Conservation (phyloP, 208 protist genomes). For the Trypanosoma rangeli region DNA sequence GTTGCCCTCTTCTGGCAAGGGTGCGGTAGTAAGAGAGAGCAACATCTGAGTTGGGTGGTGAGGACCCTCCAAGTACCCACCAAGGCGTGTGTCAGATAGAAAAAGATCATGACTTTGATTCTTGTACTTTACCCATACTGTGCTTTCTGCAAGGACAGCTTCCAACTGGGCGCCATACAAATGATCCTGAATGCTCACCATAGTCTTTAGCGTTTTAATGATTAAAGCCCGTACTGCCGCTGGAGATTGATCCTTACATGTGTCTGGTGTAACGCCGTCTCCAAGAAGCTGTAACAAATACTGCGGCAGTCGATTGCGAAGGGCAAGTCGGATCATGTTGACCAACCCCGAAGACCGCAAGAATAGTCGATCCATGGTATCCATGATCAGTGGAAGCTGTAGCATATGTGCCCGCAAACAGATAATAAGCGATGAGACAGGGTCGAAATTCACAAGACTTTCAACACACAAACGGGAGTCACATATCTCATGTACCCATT, state of each 20-base stretch:
- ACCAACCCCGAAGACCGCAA: conserved; percentile 35
- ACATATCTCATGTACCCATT: conserved; percentile 60
- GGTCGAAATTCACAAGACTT: conserved; percentile 39
- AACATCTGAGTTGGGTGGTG: conserved; percentile 23
- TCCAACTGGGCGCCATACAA: conserved; percentile 37
- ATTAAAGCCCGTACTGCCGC: conserved; percentile 78
- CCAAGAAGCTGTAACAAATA: conserved; percentile 66
- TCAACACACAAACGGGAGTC: conserved; percentile 62
- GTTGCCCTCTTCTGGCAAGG: not conserved
- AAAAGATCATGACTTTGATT: conserved; percentile 92
- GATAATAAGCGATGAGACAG: conserved; percentile 43
- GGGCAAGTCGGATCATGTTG: conserved; percentile 30
- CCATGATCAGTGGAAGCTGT: conserved; percentile 43
- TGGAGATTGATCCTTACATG: conserved; percentile 32
- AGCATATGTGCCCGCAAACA: conserved; percentile 30
- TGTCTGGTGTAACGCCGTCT: conserved; percentile 38
- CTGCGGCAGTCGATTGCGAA: conserved; percentile 48
- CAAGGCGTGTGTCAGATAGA: conserved; percentile 53
- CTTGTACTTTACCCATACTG: conserved; percentile 87
- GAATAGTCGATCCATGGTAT: conserved; percentile 61
- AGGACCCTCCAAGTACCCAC: conserved; percentile 60
- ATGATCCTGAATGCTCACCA: conserved; percentile 52
- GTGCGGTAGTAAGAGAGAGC: conserved; percentile 11
- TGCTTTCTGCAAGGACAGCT: conserved; percentile 49
- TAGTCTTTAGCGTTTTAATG: conserved; percentile 85